A percentile compares a stretch with the other conserved stretches of the same genome.
phyloP scores from a whole-genome alignment of 129 eudicot species.

The Flaveria bidentis region DNA sequence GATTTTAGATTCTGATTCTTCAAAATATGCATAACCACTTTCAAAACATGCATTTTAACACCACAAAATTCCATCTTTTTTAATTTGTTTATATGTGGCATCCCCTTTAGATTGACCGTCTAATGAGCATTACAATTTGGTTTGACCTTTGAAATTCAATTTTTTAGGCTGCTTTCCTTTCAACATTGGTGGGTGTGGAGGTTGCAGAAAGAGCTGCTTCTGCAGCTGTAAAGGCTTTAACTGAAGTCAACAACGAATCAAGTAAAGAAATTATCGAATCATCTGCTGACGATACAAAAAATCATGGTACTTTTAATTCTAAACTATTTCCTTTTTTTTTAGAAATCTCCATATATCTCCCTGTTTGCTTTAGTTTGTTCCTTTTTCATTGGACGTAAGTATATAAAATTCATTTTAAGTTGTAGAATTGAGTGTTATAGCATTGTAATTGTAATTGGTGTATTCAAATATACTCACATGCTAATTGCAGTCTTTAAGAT shows the following conservation, averaged over 20 bases:
- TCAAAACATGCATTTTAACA: background rate
- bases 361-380: background rate
- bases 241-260: constrained; percentile 41
- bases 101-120: constrained; percentile 9
- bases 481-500: background rate
- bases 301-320: constrained; percentile 40
- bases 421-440: constrained; percentile 1
- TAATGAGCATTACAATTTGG: constrained; percentile 5
- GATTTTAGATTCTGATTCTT: background rate
- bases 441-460: background rate
- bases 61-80: background rate
- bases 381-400: background rate
- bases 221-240: constrained; percentile 75
- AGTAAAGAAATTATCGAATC: constrained; percentile 39
- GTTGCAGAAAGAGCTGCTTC: constrained; percentile 88
- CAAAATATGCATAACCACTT: background rate
- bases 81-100: background rate
- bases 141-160: constrained; percentile 15
- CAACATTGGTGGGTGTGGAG: constrained; percentile 85
- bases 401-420: background rate
- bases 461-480: background rate
- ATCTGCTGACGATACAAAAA: constrained; percentile 30
- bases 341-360: background rate
- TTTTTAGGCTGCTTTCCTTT: constrained; percentile 83
- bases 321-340: background rate